Base-by-base conservation (phyloP, 2,329 filamentous ascomycete genomes). In the Berkeleyomyces basicola region DNA sequence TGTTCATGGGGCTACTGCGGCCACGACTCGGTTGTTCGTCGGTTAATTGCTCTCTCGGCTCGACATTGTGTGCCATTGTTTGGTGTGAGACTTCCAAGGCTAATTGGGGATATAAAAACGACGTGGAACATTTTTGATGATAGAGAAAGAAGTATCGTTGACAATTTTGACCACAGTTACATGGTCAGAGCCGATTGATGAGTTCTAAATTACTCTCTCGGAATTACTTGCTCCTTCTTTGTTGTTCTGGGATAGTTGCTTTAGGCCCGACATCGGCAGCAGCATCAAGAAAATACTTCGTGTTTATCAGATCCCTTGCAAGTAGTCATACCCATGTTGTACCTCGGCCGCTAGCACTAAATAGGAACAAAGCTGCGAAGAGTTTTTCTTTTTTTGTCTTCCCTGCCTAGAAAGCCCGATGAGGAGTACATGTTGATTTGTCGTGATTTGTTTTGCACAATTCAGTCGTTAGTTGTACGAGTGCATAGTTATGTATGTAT, bases 291-390 rank as follows among this genome's bases (percentile, higher is more conserved):
- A 7, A 55, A 55, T 49, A 7, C 14, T 55, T 55, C 33, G 33
- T 55, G 51, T 55, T 23, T 55, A 55, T 55, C 51, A 55, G 51
- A 55, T 55, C 51, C 51, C 16, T n/a, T 31, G 33, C 10, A 37
- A 37, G 51, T 36, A n/a, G 51, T 55, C 33, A 39, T 39, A 55
- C 39, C 51, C 51, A 37, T 55, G 51, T 0, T n/a, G 33, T 55
- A n/a, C 33, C 51, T 55, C 51, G 51, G 51, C 33, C 51, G 39
- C 51, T 55, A 55, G 33, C 51, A 55, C 51, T n/a, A 55, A 55
- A 55, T 55, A 55, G 51, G 51, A 55, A 55, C 33, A 55, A 55
- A 55, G 33, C 51, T 55, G 14, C 51, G 51, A 55, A 55, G 33
- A 58, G 55, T 58, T 58, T 58, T 58, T 3, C 55, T 58, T 7